Conservation (phyloP, 768 basidiomycete genomes). For the Russula griseocarnosa region DNA sequence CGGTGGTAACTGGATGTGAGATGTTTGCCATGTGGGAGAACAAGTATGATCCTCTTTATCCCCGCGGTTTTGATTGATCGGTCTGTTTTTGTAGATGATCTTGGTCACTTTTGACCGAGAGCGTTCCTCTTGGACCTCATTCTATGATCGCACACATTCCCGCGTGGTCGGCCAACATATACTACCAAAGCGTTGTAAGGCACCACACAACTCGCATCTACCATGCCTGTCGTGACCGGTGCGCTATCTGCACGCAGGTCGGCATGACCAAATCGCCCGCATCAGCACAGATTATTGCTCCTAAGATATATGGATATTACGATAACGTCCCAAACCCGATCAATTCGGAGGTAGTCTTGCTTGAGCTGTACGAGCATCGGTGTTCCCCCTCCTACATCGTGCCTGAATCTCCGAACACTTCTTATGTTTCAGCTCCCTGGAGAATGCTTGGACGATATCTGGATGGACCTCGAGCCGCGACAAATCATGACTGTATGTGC, state of each 20-base stretch:
- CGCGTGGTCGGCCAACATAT: conserved; percentile 31
- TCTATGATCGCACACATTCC: conserved; percentile 35
- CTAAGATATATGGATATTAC: conserved; percentile 34
- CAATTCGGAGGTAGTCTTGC: conserved; percentile 35
- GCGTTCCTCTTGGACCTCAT: conserved; percentile 33
- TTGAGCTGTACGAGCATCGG: conserved; percentile 32
- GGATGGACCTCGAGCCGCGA: conserved; percentile 30
- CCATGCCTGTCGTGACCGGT: conserved; percentile 1
- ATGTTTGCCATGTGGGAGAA: conserved; percentile 34
- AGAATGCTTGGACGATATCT: conserved; percentile 32
- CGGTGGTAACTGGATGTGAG: conserved; percentile 29
- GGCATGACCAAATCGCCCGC: conserved; percentile 34
- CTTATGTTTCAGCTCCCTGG: conserved; percentile 31
- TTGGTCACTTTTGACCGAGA: conserved; percentile 32
- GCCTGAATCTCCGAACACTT: conserved; percentile 17
- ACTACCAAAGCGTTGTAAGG: conserved; percentile 35
- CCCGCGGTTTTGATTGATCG: neutral
- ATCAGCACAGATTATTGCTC: conserved; percentile 30
- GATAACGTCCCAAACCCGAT: conserved; percentile 33
- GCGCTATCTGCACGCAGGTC: conserved; percentile 28
- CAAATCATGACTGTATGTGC: conserved; percentile 31
- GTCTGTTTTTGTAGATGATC: conserved; percentile 31
- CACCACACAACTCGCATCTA: neutral
- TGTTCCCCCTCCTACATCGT: neutral
- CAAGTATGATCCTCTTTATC: conserved; percentile 28